Evolutionary conservation across 2,329 filamentous ascomycete genomes (phyloP).

Genomic region (Allantophomopsis lycopodina): DNA sequence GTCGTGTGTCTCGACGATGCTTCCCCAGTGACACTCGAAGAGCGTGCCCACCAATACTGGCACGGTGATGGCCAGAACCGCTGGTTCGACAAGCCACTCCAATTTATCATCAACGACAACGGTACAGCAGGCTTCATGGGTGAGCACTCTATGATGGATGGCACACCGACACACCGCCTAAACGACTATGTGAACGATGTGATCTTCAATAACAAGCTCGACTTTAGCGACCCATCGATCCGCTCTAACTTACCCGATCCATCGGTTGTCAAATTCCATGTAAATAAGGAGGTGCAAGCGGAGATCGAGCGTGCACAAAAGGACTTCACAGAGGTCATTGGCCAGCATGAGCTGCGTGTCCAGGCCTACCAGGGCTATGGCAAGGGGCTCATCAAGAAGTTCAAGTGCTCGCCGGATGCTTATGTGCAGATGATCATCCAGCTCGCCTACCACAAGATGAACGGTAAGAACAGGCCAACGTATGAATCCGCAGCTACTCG

Average conservation of each 20-base stretch:
- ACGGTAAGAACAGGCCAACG: constrained; percentile 91
- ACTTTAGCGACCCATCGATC: constrained; percentile 65
- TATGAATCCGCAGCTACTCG: constrained; percentile 94
- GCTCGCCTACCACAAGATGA: constrained; percentile 97
- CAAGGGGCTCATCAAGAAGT: constrained; percentile 98
- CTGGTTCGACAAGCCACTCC: constrained; percentile 96
- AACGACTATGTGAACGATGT: constrained; percentile 89
- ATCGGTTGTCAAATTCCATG: constrained; percentile 59
- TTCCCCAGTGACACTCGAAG: constrained; percentile 81
- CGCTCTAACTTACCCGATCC: constrained; percentile 81
- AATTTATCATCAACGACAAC: constrained; percentile 98
- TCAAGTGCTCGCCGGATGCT: constrained; percentile 94
- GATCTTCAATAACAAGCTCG: constrained; percentile 90
- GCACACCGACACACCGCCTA: constrained; percentile 89
- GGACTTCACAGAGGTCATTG: constrained; percentile 73
- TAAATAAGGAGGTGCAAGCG: constrained; percentile 58
- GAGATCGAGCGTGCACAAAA: constrained; percentile 68
- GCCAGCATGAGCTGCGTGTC: constrained; percentile 78
- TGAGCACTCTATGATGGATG: constrained; percentile 99
- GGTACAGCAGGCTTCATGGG: constrained; percentile 95
- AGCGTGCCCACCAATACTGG: constrained; percentile 95
- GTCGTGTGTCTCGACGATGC: constrained; percentile 89
- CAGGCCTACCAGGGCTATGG: constrained; percentile 96
- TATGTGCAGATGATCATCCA: constrained; percentile 99
- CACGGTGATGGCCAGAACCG: constrained; percentile 92